phyloP scores from a whole-genome alignment of 306 rosid species.

The Inga leiocalycina region DNA sequence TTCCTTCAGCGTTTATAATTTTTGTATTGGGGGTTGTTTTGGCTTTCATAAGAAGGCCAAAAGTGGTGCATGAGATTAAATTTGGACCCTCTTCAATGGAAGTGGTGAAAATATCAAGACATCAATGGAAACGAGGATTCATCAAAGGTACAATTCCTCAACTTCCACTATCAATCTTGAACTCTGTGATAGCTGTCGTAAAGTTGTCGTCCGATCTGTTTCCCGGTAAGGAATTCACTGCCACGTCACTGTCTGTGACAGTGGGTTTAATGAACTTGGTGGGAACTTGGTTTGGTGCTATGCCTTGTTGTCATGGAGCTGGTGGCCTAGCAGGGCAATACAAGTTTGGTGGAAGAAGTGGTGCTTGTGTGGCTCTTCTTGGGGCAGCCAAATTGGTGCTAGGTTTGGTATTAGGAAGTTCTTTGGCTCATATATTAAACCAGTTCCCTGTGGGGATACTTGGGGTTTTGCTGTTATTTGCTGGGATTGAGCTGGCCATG shows the following conservation, averaged over 20 bases:
- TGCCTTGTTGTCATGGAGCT: constrained; percentile 83
- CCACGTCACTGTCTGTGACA: constrained; percentile 69
- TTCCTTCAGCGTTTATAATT: constrained; percentile 74
- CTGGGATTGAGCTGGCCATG: constrained; percentile 81
- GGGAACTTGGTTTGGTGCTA: constrained; percentile 85
- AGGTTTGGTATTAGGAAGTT: constrained; percentile 67
- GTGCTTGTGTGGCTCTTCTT: constrained; percentile 77
- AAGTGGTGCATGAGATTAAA: constrained; percentile 48
- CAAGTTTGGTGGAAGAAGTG: constrained; percentile 85
- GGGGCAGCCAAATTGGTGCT: constrained; percentile 61
- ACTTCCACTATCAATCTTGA: constrained; percentile 69
- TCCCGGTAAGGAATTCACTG: constrained; percentile 63
- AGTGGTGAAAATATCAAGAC: constrained; percentile 51
- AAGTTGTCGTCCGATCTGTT: constrained; percentile 68
- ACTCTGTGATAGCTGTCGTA: constrained; percentile 73
- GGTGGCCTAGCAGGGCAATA: constrained; percentile 90
- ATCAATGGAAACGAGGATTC: constrained; percentile 76
- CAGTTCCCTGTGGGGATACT: constrained; percentile 69
- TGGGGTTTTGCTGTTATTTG: constrained; percentile 69
- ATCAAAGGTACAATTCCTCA: constrained; percentile 80
- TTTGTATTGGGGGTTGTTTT: constrained; percentile 60
- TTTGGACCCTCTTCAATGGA: constrained; percentile 69
- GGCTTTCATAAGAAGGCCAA: constrained; percentile 60
- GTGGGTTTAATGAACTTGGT: constrained; percentile 80
- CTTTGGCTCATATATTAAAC: constrained; percentile 52